Evolutionary conservation across 352 stramenopile genomes (phyloP), one percentile per base, ranked within the genome.

Genomic region (Phytophthora citrophthora): DNA sequence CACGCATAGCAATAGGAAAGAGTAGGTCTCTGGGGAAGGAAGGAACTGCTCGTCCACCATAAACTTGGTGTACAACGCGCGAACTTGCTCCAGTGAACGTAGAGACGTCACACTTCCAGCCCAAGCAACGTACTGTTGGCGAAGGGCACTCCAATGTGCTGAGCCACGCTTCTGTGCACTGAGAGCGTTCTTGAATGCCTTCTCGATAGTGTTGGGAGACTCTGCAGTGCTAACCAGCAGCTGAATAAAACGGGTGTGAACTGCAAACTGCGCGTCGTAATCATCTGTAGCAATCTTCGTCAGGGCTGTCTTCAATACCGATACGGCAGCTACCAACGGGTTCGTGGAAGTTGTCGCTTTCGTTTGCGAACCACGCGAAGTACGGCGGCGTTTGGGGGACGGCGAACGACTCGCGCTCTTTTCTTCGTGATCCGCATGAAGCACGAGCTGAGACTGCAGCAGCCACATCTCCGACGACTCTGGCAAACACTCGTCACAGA

Each of bases 111-210:
- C 44, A 13, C 56, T 70, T 10, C 64, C 49, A n/a, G 72, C 59
- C 86, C 88, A 96, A 24, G 74, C 53, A n/a, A 94, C 36, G 43
- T 87, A 87, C 62, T 91, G 77, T 52, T 86, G 68, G 7, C 86
- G 86, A 9, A 96, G 44, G 5, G 67, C 40, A 36, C 70, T 75
- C 85, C 86, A 94, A 16, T 79, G 63, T 29, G 39, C 41, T 13
- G 85, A 92, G 23, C 79, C 75, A 39, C 75, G 54, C 54, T 68
- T 59, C 52, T 89, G 75, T 13, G 70, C 53, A 4, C 54, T 50
- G 6, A 96, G 55, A 6, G 84, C 88, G 41, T 75, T 66, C 69
- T 80, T 60, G 55, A 90, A 90, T 31, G 69, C 70, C n/a, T 66
- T 61, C 10, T 87, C 74, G 6, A 91, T 74, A 12, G 43, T 20